Conservation (phyloP, 2,329 filamentous ascomycete genomes). For the Alternaria angustiovoidea region DNA sequence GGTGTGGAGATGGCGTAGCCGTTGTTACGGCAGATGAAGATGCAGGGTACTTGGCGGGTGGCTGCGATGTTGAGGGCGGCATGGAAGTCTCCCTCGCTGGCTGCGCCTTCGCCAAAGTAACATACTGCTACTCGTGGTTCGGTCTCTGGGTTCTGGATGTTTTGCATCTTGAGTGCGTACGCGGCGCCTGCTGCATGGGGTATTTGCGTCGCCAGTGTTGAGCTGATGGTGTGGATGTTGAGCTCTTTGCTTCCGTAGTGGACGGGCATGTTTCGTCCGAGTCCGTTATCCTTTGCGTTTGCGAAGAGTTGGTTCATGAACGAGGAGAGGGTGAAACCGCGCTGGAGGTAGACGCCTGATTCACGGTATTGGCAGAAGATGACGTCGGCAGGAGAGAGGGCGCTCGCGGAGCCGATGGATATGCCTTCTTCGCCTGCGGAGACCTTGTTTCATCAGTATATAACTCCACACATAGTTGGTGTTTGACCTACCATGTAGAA, state of each 20-base stretch:
- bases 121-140: slow-evolving; percentile 74
- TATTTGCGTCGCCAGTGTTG: slow-evolving; percentile 85
- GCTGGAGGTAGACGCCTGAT: slow-evolving; percentile 86
- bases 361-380: slow-evolving; percentile 96
- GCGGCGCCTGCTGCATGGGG: slow-evolving; percentile 88
- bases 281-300: slow-evolving; percentile 80
- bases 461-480: background rate
- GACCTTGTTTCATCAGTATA: slow-evolving; percentile 52
- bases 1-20: slow-evolving; percentile 91
- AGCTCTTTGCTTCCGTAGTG: slow-evolving; percentile 88
- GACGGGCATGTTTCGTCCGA: slow-evolving; percentile 94
- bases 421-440: slow-evolving; percentile 95
- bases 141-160: slow-evolving; percentile 71
- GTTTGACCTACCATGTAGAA: slow-evolving; percentile 86
- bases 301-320: slow-evolving; percentile 97
- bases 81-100: slow-evolving; percentile 91
- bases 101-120: slow-evolving; percentile 91
- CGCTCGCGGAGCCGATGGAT: slow-evolving; percentile 86
- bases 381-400: slow-evolving; percentile 82
- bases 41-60: slow-evolving; percentile 82
- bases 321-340: slow-evolving; percentile 84
- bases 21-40: slow-evolving; percentile 94
- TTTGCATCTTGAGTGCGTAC: slow-evolving; percentile 85
- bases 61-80: slow-evolving; percentile 90
- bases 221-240: slow-evolving; percentile 89